Evolutionary conservation across 164 flowering plant genomes (phyloP), one percentile per base, ranked within the genome.

Genomic region (Amborella trichopoda): DNA sequence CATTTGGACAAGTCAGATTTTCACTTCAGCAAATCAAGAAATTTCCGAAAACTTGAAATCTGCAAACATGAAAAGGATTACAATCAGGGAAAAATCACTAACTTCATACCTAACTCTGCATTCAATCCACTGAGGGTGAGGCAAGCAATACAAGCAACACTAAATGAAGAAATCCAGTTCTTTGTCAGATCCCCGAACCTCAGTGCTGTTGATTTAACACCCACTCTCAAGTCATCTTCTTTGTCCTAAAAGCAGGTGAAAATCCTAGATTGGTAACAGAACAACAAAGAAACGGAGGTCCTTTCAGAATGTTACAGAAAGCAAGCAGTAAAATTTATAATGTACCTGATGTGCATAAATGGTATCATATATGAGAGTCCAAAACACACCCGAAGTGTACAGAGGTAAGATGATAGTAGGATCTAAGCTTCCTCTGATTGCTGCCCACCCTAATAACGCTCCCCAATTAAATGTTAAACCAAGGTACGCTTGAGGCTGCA

Each of bases 301-400:
- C n/a, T 9, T 9, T 6, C 27, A 12, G 17, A 37, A 44, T 25
- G 30, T 13, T 14, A 4, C 16, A 48, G 12, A 9, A 53, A 25
- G 17, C 32, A 33, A 23, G 3, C 12, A 13, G 18, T n/a, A n/a
- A n/a, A n/a, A n/a, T n/a, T n/a, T n/a, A n/a, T n/a, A 12, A 14
- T 51, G n/a, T 57, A 88, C 99, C 99, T 93, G 96, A 71, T 93
- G 99, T 39, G 99, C 99, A 73, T 93, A 93, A 52, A 93, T 88
- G 11, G 96, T 93, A 62, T 93, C 96, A 69, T 93, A 93, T n/a
- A 93, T 89, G 41, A 93, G 88, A 18, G 99, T 93, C 96, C 99
- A 93, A 50, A 49, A 88, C 10, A 88, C 86, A 56, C 96, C 99
- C 62, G 96, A 80, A 26, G 60, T 8, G 51, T 88, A 93, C 28